These are phyloP conservation scores for Phytophthora cactorum DNA, from an alignment of 352 stramenopile genomes.

Conservation along the genomic window DNA sequence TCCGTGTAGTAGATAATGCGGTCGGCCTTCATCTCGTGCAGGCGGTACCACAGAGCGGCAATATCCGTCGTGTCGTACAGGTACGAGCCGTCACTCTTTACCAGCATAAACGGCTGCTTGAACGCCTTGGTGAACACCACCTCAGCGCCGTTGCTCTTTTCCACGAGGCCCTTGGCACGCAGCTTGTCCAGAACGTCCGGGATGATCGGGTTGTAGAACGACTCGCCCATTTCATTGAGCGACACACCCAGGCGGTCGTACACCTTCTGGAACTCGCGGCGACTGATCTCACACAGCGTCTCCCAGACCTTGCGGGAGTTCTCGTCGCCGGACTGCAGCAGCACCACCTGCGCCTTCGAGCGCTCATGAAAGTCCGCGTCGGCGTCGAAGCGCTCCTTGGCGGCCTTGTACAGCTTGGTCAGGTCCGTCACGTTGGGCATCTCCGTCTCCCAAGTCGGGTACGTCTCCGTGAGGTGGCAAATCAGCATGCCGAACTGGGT, in stretches of 20 bases:
- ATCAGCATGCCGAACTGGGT: constrained; percentile 99
- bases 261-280: constrained; percentile 87
- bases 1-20: constrained; percentile 89
- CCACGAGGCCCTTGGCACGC: constrained; percentile 85
- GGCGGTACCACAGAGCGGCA: constrained; percentile 84
- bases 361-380: constrained; percentile 96
- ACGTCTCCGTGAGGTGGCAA: constrained; percentile 98
- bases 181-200: constrained; percentile 90
- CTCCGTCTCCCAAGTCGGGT: constrained; percentile 92
- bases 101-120: constrained; percentile 90
- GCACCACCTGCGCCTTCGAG: constrained; percentile 97
- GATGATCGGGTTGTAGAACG: constrained; percentile 90
- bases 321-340: constrained; percentile 95
- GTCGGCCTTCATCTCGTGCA: constrained; percentile 85
- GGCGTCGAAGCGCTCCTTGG: constrained; percentile 97
- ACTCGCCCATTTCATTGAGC: constrained; percentile 84
- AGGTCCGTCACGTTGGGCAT: constrained; percentile 97
- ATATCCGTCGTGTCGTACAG: constrained; percentile 89
- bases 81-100: constrained; percentile 88
- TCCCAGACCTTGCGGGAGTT: constrained; percentile 86
- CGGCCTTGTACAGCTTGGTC: constrained; percentile 91
- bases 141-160: constrained; percentile 90
- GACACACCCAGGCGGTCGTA: constrained; percentile 82
- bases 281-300: constrained; percentile 85
- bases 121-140: constrained; percentile 92